Evolutionary conservation across 2,329 filamentous ascomycete species (phyloP), one percentile per base, ranked within the genome.

Genomic region (Clarireedia sp.): DNA sequence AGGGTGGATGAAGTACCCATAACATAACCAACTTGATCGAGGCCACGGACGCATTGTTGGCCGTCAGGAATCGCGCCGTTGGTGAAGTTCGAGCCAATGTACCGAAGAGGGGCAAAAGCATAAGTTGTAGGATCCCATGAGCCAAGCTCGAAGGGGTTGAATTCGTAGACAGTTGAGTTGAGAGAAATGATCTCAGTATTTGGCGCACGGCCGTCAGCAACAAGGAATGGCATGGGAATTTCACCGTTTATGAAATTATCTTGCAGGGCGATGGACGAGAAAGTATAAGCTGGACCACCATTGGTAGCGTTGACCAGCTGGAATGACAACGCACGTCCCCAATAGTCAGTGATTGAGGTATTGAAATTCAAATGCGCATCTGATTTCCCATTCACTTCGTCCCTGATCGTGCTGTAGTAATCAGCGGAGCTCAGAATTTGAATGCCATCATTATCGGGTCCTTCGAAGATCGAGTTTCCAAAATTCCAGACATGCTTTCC

Each of bases 1-100:
- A 96, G 77, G 0, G 87, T 86, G 1, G 85, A 89, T 21, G 86
- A 90, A 0, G 90, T 95, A 50, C 90, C 90, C 82, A 95, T 90
- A 24, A 95, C 75, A 66, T 81, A 96, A 6, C 89, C 89, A 23
- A 80, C 80, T 63, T 90, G 90, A 71, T 96, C 91, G 60, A 90
- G 90, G 1, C 91, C 91, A 7, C 79, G 75, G 16, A 95, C 78
- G 66, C 91, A 96, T 26, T 72, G 68, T 44, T 79, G 78, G 54
- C 76, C 69, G 10, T 73, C 67, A 0, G 79, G 72, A 19, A 94
- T 69, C 7, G 68, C 66, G 19, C 89, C 89, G 5, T 72, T 75
- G 40, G 75, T 78, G 68, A 92, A 90, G 61, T 83, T 83, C 1
- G 87, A 88, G 2, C 89, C 89, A 2, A 91, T 70, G 60, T 85